phyloP scores from a whole-genome alignment of 2,329 filamentous ascomycete genomes.

The Pestalotiopsis sp. region DNA sequence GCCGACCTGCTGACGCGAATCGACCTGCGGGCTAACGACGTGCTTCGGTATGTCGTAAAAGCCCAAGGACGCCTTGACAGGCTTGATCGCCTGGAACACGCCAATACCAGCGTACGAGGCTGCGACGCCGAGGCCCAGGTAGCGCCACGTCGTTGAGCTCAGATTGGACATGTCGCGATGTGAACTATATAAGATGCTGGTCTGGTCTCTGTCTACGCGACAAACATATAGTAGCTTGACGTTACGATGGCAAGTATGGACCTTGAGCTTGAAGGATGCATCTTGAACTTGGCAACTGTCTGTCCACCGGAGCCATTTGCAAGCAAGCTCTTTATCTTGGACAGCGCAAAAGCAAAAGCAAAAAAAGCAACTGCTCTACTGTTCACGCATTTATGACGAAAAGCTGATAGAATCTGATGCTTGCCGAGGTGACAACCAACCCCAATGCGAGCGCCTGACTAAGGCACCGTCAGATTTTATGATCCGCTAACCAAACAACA shows the following conservation, averaged over 20 bases:
- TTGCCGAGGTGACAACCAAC: not conserved
- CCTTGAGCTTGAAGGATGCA: not conserved
- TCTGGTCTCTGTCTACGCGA: not conserved
- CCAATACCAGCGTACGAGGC: slow-evolving; percentile 1
- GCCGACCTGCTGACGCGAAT: not conserved
- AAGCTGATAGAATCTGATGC: not conserved
- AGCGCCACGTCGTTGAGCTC: not conserved
- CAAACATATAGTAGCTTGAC: not conserved
- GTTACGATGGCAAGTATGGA: not conserved
- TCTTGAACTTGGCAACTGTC: not conserved
- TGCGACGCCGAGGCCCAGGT: slow-evolving; percentile 6
- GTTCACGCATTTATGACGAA: slow-evolving; percentile 1
- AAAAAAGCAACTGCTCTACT: not conserved
- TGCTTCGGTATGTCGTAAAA: slow-evolving; percentile 11
- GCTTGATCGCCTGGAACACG: not conserved
- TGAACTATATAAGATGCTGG: not conserved
- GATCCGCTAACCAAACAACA: not conserved
- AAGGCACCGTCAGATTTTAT: not conserved
- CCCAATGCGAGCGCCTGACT: not conserved
- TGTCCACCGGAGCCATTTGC: not conserved
- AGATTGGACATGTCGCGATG: not conserved
- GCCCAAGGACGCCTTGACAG: not conserved
- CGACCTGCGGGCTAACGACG: slow-evolving; percentile 1
- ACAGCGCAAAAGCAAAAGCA: not conserved
- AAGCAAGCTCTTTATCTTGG: not conserved